Evolutionary conservation across 495 filamentous ascomycete species (phyloP).

Genomic region (Penicillium pulvis): DNA sequence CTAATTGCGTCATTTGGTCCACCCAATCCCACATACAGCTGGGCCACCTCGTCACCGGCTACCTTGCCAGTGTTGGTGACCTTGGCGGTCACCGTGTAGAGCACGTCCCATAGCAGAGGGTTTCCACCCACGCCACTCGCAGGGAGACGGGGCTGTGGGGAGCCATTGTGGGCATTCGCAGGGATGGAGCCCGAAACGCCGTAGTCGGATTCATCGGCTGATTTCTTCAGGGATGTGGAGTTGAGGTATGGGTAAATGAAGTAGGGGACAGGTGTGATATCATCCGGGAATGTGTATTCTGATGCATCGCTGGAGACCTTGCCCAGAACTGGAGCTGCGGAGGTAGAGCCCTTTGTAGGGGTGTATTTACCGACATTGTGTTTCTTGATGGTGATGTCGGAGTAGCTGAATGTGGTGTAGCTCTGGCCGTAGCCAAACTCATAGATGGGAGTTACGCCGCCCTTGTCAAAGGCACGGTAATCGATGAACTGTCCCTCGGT

Average conservation of each 20-base stretch:
- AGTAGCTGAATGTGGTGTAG: slow-evolving; percentile 65
- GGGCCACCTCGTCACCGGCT: slow-evolving; percentile 57
- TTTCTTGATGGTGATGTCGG: slow-evolving; percentile 36
- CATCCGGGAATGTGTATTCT: neutral
- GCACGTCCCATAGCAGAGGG: slow-evolving; percentile 56
- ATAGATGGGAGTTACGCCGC: slow-evolving; percentile 61
- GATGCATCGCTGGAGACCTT: neutral
- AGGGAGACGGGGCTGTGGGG: slow-evolving; percentile 33
- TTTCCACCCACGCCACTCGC: slow-evolving; percentile 57
- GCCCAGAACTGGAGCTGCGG: neutral
- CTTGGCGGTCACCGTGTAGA: slow-evolving; percentile 47
- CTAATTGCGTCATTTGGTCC: slow-evolving; percentile 25
- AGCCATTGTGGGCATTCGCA: slow-evolving; percentile 6
- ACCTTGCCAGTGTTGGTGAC: slow-evolving; percentile 56
- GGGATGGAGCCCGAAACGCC: slow-evolving; percentile 34
- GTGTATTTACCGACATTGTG: neutral
- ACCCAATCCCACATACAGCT: slow-evolving; percentile 67
- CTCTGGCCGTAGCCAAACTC: slow-evolving; percentile 70
- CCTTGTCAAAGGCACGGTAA: slow-evolving; percentile 66
- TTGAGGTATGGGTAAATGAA: slow-evolving; percentile 9
- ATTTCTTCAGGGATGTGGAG: slow-evolving; percentile 1
- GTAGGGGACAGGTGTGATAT: neutral
- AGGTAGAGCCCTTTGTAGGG: neutral
- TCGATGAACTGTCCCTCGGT: slow-evolving; percentile 66
- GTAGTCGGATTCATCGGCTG: slow-evolving; percentile 46